These are phyloP conservation scores for Yarrowia osloensis DNA, from an alignment of 805 yeast genomes.

Conservation along the genomic window DNA sequence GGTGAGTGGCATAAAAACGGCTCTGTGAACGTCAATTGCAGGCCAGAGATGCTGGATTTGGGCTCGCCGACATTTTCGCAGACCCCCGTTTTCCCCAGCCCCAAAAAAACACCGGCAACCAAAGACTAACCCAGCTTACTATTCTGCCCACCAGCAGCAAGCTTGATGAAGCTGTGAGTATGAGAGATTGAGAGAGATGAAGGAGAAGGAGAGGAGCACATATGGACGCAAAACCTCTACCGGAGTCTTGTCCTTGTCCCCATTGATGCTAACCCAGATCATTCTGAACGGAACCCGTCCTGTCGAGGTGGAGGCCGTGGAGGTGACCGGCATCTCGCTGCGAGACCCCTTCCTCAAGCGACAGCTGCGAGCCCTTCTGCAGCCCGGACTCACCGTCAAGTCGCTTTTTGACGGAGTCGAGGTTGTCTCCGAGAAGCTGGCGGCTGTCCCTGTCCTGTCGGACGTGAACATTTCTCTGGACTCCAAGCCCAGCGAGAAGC, in stretches of 20 bases:
- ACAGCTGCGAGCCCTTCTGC: constrained; percentile 22
- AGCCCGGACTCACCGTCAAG: constrained; percentile 28
- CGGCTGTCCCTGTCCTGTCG: constrained; percentile 20
- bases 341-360: constrained; percentile 27
- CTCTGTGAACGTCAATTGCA: not conserved
- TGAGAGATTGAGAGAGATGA: not conserved
- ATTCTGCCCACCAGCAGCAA: constrained; percentile 28
- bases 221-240: too few relatives aligned
- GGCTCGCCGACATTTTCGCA: not conserved
- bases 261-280: constrained; percentile 22
- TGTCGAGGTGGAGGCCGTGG: constrained; percentile 28
- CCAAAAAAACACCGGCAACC: not conserved
- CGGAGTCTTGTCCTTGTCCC: too few relatives aligned
- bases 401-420: constrained; percentile 26
- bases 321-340: constrained; percentile 21
- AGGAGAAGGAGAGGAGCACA: not conserved
- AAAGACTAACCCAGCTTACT: constrained; percentile 27
- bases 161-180: constrained; percentile 30
- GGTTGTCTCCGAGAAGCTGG: constrained; percentile 12
- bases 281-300: constrained; percentile 25
- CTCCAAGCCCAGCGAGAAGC: constrained; percentile 16
- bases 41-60: not conserved
- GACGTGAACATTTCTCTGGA: constrained; percentile 24
- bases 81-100: not conserved
- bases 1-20: constrained; percentile 18